phyloP scores from a whole-genome alignment of 768 basidiomycete species.

The Hemileccinum impolitum region DNA sequence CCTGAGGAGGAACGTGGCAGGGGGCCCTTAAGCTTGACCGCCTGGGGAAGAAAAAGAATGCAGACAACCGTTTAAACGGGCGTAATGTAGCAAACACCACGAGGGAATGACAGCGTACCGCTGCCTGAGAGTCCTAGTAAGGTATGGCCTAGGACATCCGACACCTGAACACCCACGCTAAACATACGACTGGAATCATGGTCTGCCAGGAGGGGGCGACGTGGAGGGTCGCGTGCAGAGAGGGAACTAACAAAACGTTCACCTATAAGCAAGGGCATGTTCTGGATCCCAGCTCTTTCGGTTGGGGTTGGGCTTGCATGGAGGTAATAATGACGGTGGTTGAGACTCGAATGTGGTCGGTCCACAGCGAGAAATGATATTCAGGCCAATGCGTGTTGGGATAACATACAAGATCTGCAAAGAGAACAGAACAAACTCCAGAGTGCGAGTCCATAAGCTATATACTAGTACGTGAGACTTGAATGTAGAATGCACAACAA shows the following conservation, averaged over 20 bases:
- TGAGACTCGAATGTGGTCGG: too few relatives aligned
- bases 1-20: constrained; percentile 1
- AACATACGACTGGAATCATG: too few relatives aligned
- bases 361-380: constrained; percentile 14
- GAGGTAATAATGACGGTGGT: too few relatives aligned
- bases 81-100: constrained; percentile 3
- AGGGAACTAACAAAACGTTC: too few relatives aligned
- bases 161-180: too few relatives aligned
- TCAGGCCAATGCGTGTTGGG: constrained; percentile 6
- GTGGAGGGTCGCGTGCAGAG: too few relatives aligned
- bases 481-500: constrained; percentile 20
- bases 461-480: constrained; percentile 25
- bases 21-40: constrained; percentile 8
- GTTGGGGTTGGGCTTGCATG: too few relatives aligned
- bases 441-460: constrained; percentile 29
- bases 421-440: constrained; percentile 17
- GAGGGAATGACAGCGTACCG: constrained; percentile 7
- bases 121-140: neutral
- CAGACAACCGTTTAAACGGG: too few relatives aligned
- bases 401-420: constrained; percentile 23
- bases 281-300: too few relatives aligned
- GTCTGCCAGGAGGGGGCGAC: too few relatives aligned
- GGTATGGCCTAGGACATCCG: constrained; percentile 4
- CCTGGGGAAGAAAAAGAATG: constrained; percentile 4
- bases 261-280: too few relatives aligned